Base-by-base conservation (phyloP, 352 stramenopile genomes). In the Globisporangium nagaii region DNA sequence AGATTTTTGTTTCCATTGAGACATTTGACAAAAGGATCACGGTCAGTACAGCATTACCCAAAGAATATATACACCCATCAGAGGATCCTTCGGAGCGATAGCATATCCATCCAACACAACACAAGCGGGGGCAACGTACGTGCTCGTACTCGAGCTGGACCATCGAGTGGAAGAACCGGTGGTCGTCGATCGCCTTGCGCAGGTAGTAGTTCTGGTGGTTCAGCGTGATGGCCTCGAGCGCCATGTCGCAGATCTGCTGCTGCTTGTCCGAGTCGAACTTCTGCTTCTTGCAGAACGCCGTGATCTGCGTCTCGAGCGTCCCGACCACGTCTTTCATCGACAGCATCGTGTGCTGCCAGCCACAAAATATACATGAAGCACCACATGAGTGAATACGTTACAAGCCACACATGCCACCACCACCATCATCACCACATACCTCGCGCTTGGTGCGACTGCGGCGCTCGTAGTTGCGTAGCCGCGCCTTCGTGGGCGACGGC, bases 101-200 rank as follows among this genome's bases (percentile, higher is more conserved):
- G 34, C 11, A 7, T 39, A 39, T 39, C 34, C 34, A 43, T 25
- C n/a, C 15, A 28, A 44, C 32, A 44, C 20, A 28, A 48, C 37
- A 48, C 20, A 20, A 42, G 1, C n/a, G n/a, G n/a, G n/a, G n/a
- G n/a, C n/a, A 4, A 53, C 72, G 63, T 79, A 82, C 72, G 47
- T 80, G 66, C n/a, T 81, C 68, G 46, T 73, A 81, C 56, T 84
- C 73, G 48, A 84, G 65, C 43, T 80, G 70, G 35, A 81, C 41
- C 73, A 81, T 84, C 19, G 66, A 77, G 58, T 84, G 73, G 56
- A 84, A 84, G 53, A 84, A 84, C 30, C 48, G 52, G 55, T 84
- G 73, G 44, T 79, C 68, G 44, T 84, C 71, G 24, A 84, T 64
- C 3, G 66, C 66, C 34, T 71, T 70, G 19, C 66, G 58, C n/a